Percentiles rank a stretch among this genome's conserved stretches.
Conservation (phyloP, 495 filamentous ascomycete genomes). For the Chaetomidium leptoderma region DNA sequence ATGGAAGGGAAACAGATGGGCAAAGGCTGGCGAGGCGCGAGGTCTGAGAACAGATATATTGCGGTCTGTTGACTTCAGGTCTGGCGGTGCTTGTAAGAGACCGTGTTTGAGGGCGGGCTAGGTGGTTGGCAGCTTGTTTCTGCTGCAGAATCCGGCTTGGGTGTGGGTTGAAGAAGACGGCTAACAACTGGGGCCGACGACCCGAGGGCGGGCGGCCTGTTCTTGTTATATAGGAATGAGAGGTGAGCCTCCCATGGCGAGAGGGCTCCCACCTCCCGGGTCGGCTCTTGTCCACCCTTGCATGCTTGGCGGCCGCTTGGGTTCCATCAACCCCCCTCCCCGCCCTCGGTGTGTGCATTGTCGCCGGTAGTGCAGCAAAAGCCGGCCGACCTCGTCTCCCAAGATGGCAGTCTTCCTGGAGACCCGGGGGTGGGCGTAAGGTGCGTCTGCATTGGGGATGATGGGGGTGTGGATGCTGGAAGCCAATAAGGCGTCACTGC, state of each 20-base stretch:
- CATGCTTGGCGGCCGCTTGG: background rate
- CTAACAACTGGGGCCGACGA: constrained; percentile 13
- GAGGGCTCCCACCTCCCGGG: background rate
- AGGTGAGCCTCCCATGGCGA: background rate
- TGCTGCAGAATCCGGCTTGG: background rate
- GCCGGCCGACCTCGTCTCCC: background rate
- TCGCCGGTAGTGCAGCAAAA: background rate
- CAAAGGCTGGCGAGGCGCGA: constrained; percentile 7
- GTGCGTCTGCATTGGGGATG: background rate
- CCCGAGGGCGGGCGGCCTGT: constrained; percentile 16
- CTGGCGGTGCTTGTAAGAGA: constrained; percentile 11
- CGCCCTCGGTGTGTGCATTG: background rate
- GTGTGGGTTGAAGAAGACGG: constrained; percentile 7
- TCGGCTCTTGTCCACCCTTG: background rate
- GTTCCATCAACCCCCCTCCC: background rate
- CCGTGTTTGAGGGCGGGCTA: constrained; percentile 19
- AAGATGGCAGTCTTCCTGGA: background rate
- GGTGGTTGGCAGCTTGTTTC: constrained; percentile 12
- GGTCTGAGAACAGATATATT: constrained; percentile 18
- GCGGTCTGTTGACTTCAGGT: background rate
- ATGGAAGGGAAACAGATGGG: constrained; percentile 20
- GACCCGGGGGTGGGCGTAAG: constrained; percentile 3
- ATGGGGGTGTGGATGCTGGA: constrained; percentile 2
- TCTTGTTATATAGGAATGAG: constrained; percentile 10
- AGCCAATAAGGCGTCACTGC: constrained; percentile 6